Conservation (phyloP, 768 basidiomycete genomes). For the Hortiboletus flavorubellus region DNA sequence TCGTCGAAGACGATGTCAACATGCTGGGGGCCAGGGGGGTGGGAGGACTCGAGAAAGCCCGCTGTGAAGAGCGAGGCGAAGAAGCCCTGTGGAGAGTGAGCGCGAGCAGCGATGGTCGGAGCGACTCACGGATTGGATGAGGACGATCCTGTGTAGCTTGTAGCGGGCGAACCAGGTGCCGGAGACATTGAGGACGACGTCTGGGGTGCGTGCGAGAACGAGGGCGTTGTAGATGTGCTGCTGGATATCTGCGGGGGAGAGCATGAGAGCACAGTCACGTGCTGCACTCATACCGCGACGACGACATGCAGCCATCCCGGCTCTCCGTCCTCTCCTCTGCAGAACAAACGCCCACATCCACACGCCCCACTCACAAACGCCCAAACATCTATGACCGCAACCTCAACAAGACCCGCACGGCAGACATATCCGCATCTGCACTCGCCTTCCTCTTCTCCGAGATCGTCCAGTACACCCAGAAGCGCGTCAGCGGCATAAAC, state of each 20-base stretch:
- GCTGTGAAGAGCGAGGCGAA: conserved; percentile 84
- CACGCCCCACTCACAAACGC: conserved; percentile 41
- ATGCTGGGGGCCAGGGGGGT: conserved; percentile 37
- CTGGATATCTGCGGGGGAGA: conserved; percentile 38
- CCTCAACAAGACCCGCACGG: conserved; percentile 79
- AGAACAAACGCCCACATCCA: neutral
- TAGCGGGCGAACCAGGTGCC: conserved; percentile 74
- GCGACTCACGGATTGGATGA: conserved; percentile 76
- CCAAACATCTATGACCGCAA: conserved; percentile 87
- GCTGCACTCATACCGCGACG: conserved; percentile 19
- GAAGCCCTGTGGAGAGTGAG: conserved; percentile 57
- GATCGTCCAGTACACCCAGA: conserved; percentile 94
- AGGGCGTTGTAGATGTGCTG: conserved; percentile 76
- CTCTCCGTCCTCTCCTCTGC: conserved; percentile 62
- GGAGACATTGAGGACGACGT: conserved; percentile 68
- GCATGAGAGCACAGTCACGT: too few species aligned
- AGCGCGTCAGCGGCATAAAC: conserved; percentile 89
- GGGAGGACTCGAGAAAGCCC: conserved; percentile 63
- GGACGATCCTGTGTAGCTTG: conserved; percentile 77
- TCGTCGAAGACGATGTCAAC: conserved; percentile 78
- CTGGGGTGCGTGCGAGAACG: conserved; percentile 67
- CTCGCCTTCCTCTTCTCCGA: conserved; percentile 93
- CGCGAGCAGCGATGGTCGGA: neutral
- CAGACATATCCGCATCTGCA: conserved; percentile 81
- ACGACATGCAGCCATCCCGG: conserved; percentile 40